These are phyloP conservation scores for Dicorynia guianensis DNA, from an alignment of 306 rosid species.

Conservation along the genomic window DNA sequence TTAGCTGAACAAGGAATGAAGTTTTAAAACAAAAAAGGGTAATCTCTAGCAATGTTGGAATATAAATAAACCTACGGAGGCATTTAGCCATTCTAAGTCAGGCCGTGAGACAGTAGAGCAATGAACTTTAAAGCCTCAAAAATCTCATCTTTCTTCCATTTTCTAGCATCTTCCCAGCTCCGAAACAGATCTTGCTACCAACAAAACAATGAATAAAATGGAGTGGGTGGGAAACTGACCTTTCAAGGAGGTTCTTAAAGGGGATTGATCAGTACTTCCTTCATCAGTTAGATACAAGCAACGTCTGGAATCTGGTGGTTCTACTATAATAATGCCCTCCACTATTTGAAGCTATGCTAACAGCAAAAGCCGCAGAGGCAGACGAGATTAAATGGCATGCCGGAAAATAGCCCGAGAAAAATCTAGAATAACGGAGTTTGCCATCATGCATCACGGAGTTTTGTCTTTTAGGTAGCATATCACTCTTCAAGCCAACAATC, in stretches of 20 bases:
- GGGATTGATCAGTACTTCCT: neutral
- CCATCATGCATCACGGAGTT: slow-evolving; percentile 1
- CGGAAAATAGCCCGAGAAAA: neutral
- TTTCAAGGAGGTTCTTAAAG: neutral
- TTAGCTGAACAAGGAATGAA: neutral
- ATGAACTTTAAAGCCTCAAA: slow-evolving; percentile 24
- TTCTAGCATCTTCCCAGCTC: slow-evolving; percentile 35
- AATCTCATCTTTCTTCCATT: slow-evolving; percentile 15
- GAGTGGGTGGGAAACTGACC: slow-evolving; percentile 21
- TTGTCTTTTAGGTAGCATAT: too few relatives aligned
- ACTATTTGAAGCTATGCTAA: slow-evolving; percentile 12
- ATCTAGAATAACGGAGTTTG: slow-evolving; percentile 32
- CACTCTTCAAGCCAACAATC: too few relatives aligned
- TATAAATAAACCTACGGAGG: slow-evolving; percentile 7
- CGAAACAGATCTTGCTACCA: slow-evolving; percentile 39
- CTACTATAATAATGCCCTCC: slow-evolving; percentile 41
- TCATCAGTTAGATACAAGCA: slow-evolving; percentile 27
- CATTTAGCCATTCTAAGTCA: slow-evolving; percentile 8
- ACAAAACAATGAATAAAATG: neutral
- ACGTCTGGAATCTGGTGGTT: slow-evolving; percentile 31
- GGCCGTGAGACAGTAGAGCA: slow-evolving; percentile 24
- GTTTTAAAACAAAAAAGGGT: slow-evolving; percentile 10
- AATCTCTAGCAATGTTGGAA: slow-evolving; percentile 16
- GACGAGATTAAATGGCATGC: too few relatives aligned
- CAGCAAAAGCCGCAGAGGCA: neutral